These are phyloP conservation scores for Fagopyrum homotropicum DNA, from an alignment of 148 eudicot species.

Conservation along the genomic window DNA sequence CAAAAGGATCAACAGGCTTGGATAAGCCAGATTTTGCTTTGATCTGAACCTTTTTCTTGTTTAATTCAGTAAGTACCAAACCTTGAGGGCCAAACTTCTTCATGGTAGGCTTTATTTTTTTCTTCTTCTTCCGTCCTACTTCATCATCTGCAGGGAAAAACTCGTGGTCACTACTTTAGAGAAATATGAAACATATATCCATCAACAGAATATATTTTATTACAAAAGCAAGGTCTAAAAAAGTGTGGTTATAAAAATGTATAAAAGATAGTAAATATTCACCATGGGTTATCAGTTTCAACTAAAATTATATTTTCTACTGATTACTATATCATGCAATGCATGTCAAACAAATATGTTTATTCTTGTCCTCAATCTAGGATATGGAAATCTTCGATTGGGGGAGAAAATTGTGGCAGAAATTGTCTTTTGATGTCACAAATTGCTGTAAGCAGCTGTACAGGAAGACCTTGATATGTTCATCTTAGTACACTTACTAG, in stretches of 20 bases:
- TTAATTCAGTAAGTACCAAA: constrained; percentile 28
- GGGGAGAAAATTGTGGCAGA: not conserved
- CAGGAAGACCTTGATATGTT: not conserved
- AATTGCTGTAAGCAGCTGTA: not conserved
- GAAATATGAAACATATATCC: not conserved
- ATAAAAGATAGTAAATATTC: not conserved
- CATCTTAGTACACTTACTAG: not conserved
- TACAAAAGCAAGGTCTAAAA: not conserved
- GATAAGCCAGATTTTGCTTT: constrained; percentile 29
- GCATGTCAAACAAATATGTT: not conserved
- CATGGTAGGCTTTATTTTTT: constrained; percentile 42
- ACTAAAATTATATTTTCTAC: not conserved
- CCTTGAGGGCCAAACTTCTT: constrained; percentile 19
- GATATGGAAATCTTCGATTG: not conserved
- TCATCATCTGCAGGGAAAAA: constrained; percentile 55
- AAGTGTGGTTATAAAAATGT: not conserved
- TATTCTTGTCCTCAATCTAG: not conserved
- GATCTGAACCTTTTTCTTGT: constrained; percentile 37
- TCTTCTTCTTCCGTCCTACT: constrained; percentile 71
- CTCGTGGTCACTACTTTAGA: not conserved
- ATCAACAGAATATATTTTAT: not conserved
- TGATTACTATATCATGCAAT: not conserved
- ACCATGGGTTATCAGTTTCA: not conserved
- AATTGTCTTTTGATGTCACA: not conserved
- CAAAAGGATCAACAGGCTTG: constrained; percentile 32